Percentiles rank a stretch among this genome's conserved stretches.
Conservation (phyloP, 2,329 filamentous ascomycete species). For the Pyrenochaeta sp. region DNA sequence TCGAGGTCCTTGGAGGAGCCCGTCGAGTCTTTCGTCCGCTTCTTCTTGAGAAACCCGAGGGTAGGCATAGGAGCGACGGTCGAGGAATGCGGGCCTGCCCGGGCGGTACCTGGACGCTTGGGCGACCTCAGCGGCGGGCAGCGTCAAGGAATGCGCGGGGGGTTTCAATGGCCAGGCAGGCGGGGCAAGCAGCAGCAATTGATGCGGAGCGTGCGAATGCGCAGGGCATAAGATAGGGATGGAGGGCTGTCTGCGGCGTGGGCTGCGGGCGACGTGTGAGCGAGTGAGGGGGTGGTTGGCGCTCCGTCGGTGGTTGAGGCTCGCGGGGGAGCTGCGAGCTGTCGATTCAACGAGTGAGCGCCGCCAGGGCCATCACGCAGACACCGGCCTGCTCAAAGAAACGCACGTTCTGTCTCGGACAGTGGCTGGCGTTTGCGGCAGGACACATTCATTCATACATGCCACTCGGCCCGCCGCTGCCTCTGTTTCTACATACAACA, state of each 20-base stretch:
- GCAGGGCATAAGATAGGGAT: conserved; percentile 18
- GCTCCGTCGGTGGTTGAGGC: conserved; percentile 8
- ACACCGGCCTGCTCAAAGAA: conserved; percentile 5
- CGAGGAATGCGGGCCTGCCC: conserved; percentile 29
- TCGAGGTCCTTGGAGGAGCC: conserved; percentile 66
- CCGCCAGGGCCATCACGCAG: neutral
- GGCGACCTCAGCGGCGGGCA: neutral
- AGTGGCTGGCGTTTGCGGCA: neutral
- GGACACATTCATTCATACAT: neutral
- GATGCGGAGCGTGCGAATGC: conserved; percentile 18
- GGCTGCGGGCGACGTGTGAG: conserved; percentile 2
- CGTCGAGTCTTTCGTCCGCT: conserved; percentile 89
- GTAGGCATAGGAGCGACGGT: conserved; percentile 76
- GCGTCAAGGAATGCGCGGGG: conserved; percentile 23
- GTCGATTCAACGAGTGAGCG: neutral
- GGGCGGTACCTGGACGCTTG: conserved; percentile 17
- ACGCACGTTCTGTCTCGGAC: conserved; percentile 2
- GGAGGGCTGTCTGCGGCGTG: conserved; percentile 6
- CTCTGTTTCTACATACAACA: neutral
- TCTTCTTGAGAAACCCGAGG: conserved; percentile 97
- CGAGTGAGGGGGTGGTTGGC: conserved; percentile 10
- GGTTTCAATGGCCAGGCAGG: conserved; percentile 6
- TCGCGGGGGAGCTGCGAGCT: conserved; percentile 17
- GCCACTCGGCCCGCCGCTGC: neutral
- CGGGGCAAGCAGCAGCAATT: conserved; percentile 8